A percentile compares a stretch with the other conserved stretches of the same genome.
Conservation (phyloP, 2,329 filamentous ascomycete species). For the Colletotrichum cereale region DNA sequence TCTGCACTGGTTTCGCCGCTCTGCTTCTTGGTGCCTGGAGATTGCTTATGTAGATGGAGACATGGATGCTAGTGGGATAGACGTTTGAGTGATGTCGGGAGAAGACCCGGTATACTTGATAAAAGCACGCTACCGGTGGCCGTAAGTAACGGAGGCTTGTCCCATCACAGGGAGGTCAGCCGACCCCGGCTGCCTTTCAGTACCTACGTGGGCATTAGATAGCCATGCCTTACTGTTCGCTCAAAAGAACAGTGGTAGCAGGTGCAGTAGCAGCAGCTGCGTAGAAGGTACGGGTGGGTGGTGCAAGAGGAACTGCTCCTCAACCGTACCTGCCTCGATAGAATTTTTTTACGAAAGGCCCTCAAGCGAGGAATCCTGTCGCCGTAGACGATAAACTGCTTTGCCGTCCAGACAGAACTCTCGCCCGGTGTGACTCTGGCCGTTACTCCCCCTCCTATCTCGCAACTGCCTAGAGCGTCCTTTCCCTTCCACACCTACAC, state of each 20-base stretch:
- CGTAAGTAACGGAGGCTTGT: neutral
- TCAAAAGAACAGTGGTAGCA: neutral
- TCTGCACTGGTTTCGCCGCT: conserved; percentile 76
- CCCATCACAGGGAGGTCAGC: neutral
- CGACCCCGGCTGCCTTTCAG: neutral
- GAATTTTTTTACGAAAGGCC: neutral
- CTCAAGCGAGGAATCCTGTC: neutral
- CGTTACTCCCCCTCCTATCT: neutral
- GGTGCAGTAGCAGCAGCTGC: neutral
- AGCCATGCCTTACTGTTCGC: neutral
- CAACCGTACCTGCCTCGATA: neutral
- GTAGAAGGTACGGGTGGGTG: neutral
- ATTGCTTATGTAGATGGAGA: conserved; percentile 70
- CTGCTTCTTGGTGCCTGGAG: conserved; percentile 78
- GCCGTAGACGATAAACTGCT: neutral
- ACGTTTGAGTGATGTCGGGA: neutral
- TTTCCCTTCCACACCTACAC: neutral
- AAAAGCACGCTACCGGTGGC: neutral
- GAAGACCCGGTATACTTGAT: neutral
- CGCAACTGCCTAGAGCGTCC: neutral
- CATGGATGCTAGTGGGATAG: neutral
- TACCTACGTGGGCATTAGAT: no score
- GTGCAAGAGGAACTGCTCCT: neutral
- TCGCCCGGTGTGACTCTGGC: neutral
- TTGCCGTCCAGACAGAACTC: neutral